Evolutionary conservation across 2,329 filamentous ascomycete species (phyloP).

Genomic region (Pseudocercospora vitis): DNA sequence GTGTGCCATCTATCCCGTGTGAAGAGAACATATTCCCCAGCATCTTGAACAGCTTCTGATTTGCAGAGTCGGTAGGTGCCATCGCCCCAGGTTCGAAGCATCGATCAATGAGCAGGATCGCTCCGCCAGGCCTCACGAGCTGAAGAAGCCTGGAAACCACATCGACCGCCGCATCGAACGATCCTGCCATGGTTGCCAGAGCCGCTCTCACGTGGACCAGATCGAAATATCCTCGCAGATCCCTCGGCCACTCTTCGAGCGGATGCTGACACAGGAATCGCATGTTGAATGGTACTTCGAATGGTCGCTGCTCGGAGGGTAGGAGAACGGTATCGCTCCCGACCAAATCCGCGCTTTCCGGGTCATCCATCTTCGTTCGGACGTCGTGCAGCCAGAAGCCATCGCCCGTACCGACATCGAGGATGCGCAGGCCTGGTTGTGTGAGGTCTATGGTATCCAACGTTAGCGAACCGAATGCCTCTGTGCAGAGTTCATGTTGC

Average conservation of each 20-base stretch:
- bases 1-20: constrained; percentile 10
- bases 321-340: constrained; percentile 10
- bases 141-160: constrained; percentile 6
- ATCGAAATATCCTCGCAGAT: constrained; percentile 17
- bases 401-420: constrained; percentile 12
- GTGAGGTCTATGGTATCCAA: constrained; percentile 5
- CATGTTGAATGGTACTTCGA: constrained; percentile 15
- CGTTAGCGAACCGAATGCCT: constrained; percentile 7
- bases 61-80: neutral
- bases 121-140: constrained; percentile 12
- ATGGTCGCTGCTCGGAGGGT: constrained; percentile 11
- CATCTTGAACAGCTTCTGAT: constrained; percentile 12
- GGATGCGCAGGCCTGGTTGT: constrained; percentile 2
- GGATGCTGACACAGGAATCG: constrained; percentile 13
- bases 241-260: constrained; percentile 11
- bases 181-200: neutral
- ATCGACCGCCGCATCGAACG: constrained; percentile 12
- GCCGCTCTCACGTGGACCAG: constrained; percentile 8
- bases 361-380: constrained; percentile 6
- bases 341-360: constrained; percentile 13
- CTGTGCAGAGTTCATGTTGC: constrained; percentile 11
- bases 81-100: constrained; percentile 2
- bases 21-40: constrained; percentile 13
- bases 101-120: constrained; percentile 8
- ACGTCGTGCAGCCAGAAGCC: constrained; percentile 17